Base-by-base conservation (phyloP, 345 rosid genomes). In the Eucalyptus brandiana region DNA sequence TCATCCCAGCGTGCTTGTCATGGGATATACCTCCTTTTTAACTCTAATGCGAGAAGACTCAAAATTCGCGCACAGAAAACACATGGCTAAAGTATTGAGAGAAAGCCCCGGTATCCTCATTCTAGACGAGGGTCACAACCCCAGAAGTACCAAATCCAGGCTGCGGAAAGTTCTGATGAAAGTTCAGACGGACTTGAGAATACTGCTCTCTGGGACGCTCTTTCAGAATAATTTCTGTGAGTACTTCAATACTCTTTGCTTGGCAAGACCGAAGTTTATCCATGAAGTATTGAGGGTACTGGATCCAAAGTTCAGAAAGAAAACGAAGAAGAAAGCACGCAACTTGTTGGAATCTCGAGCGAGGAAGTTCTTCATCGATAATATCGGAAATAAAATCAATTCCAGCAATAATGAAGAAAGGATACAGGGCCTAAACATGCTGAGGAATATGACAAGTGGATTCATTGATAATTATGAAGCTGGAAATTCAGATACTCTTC, bases 161-260 rank as follows among this genome's bases (percentile, higher is more conserved):
- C 90, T 96, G 89, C 93, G 99, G 81, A 97, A 97, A 92, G 97
- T 90, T 62, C 91, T 97, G 95, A 97, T 97, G 99, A 97, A 95
- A 93, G 99, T 95, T 51, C 93, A 95, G 85, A 95, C 99, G 0
- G 98, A 96, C 86, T 88, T 93, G 72, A 94, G 99, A 91, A 92
- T 97, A 72, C 69, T 97, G 94, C 99, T 97, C 58, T 97, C 99
- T 0, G 99, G 98, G 50, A 96, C 99, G 15, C 89, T 97, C 90
- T 97, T 97, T 92, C 99, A 97, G 94, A 97, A 97, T 93, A 97
- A 97, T 91, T 97, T 97, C 93, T 95, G 97, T 81, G 99, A 97
- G 90, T 97, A 97, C 92, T 97, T 96, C 91, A 97, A 97, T 91
- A 97, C 99, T 47, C 94, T 97, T 60, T 96, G 96, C 91, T 91